Evolutionary conservation across 2,329 filamentous ascomycete species (phyloP), one percentile per base, ranked within the genome.

Genomic region (Colletotrichum tabaci): DNA sequence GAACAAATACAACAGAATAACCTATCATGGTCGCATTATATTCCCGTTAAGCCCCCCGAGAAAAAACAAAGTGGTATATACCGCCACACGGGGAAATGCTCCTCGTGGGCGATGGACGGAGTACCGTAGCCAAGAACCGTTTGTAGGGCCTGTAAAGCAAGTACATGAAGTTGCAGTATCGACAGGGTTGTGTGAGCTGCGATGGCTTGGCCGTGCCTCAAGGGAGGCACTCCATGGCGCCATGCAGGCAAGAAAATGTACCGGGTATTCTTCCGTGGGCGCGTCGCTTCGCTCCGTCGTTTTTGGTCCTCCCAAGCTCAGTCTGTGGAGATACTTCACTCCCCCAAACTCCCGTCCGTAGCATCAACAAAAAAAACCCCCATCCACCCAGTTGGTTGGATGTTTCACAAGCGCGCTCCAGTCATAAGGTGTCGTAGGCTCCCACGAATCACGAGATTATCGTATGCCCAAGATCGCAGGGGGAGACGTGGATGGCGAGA

Each of bases 401-500:
- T 66, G 40, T 23, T 35, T 79, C 75, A 78, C 76, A 76, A 76
- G 74, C 74, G 75, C 76, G 74, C 74, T 81, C 82, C 80, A 80
- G 79, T 80, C 80, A 79, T 83, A 71, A 78, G 76, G 78, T 80
- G 79, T 79, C 78, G 75, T 79, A 77, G 74, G 77, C 76, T 80
- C 79, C 79, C 79, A 80, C 79, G 76, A 78, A 81, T 82, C 80
- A 78, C 72, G 76, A 77, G 80, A 82, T 83, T 82, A 83, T 79
- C 78, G 79, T 78, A 81, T 80, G 81, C 79, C 81, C 75, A 76
- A 82, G 80, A 80, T 80, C 82, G 80, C 82, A 80, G 80, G 79
- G 78, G 78, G 77, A 66, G 70, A 79, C 77, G 79, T 81, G 79
- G 77, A 77, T 76, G 76, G 77, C 76, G 77, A 81, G 76, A 76